A percentile compares a stretch with the other conserved stretches of the same genome.
Evolutionary conservation across 768 basidiomycete genomes (phyloP).

Genomic region (Macrolepiota fuliginosa): DNA sequence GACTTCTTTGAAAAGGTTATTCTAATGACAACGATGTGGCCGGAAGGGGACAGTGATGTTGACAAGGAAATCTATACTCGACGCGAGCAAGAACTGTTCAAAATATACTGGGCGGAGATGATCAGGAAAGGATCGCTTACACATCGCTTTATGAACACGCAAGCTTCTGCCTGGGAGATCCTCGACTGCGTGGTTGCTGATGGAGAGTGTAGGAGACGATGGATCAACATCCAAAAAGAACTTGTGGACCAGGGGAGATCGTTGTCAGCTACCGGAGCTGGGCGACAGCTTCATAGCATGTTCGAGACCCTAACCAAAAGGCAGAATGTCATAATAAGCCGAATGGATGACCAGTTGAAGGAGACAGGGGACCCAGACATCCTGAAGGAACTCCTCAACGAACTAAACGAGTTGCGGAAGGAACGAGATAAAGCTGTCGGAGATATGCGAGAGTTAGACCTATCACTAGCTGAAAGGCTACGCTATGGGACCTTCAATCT

Average conservation of each 20-base stretch:
- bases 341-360: neutral
- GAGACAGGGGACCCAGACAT: no score
- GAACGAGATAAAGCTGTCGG: neutral
- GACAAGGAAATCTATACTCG: no score
- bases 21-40: constrained; percentile 8
- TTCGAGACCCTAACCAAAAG: neutral
- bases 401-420: neutral
- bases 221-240: neutral
- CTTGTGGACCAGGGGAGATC: neutral
- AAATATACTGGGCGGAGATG: neutral
- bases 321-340: neutral
- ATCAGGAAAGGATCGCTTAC: neutral
- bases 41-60: neutral
- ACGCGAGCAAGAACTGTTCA: neutral
- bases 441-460: neutral
- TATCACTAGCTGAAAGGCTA: neutral
- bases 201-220: no score
- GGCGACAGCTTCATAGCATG: neutral
- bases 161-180: neutral
- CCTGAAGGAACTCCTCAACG: neutral
- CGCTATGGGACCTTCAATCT: no score
- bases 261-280: neutral
- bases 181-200: neutral
- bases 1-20: constrained; percentile 11
- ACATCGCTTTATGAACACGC: neutral